Evolutionary conservation across 1,139 yeast species (phyloP).

Genomic region (Yamadazyma conglobata): DNA sequence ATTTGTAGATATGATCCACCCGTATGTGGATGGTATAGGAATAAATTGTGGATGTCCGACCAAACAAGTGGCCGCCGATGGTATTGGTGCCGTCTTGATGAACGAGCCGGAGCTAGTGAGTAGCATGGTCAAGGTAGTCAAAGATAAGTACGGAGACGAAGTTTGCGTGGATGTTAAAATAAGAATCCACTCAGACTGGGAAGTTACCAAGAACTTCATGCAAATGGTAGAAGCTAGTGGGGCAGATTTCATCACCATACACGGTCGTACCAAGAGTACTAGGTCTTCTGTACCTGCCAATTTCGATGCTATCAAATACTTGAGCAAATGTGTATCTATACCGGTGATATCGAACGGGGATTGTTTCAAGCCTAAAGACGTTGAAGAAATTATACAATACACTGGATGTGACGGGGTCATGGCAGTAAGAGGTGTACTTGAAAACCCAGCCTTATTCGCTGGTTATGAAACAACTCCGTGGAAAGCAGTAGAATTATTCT

Average conservation of each 20-base stretch:
- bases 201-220: conserved; percentile 72
- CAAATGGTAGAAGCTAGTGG: conserved; percentile 77
- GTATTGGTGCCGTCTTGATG: conserved; percentile 96
- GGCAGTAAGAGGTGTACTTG: conserved; percentile 88
- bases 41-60: conserved; percentile 98
- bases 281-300: conserved; percentile 82
- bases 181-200: conserved; percentile 73
- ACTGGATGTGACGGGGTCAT: conserved; percentile 91
- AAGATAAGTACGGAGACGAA: conserved; percentile 61
- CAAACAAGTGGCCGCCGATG: conserved; percentile 90
- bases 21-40: conserved; percentile 91
- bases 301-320: conserved; percentile 70
- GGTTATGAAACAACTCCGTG: conserved; percentile 78
- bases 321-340: conserved; percentile 57
- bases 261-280: conserved; percentile 84
- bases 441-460: conserved; percentile 84
- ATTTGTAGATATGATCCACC: conserved; percentile 85
- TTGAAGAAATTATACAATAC: conserved; percentile 50
- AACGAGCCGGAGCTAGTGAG: conserved; percentile 77
- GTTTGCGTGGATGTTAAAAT: conserved; percentile 88
- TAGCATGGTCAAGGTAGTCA: conserved; percentile 80
- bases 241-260: conserved; percentile 90
- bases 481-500: conserved; percentile 81
- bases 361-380: conserved; percentile 68
- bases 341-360: conserved; percentile 98